phyloP scores from a whole-genome alignment of 257 asterid species.

The Perilla frutescens region DNA sequence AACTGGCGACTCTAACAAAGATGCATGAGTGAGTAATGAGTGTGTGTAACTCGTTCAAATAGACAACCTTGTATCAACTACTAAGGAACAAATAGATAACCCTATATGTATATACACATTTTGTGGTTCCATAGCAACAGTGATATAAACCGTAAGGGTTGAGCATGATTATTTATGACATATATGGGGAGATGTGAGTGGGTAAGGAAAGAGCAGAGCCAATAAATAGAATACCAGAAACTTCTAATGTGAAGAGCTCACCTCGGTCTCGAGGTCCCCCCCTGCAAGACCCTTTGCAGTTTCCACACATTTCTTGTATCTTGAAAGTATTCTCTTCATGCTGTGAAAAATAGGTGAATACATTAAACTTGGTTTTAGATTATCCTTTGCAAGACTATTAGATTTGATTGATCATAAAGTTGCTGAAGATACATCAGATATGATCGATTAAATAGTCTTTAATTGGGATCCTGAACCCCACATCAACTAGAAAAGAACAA shows the following conservation, averaged over 20 bases:
- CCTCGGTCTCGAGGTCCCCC: constrained; percentile 56
- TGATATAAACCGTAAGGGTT: constrained; percentile 2
- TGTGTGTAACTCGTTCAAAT: background rate
- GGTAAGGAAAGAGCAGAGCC: background rate
- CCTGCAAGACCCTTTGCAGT: constrained; percentile 39
- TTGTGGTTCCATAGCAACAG: background rate
- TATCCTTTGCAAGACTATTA: background rate
- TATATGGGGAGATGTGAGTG: background rate
- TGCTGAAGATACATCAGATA: background rate
- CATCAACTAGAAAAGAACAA: background rate
- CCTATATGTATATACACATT: too few species aligned
- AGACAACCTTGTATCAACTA: background rate
- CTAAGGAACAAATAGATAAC: background rate
- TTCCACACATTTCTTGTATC: constrained; percentile 52
- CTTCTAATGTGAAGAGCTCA: constrained; percentile 30
- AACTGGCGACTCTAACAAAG: background rate
- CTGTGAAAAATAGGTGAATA: constrained; percentile 47
- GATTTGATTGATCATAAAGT: background rate
- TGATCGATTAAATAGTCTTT: background rate
- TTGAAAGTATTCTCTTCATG: constrained; percentile 59
- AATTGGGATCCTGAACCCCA: background rate
- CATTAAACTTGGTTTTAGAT: background rate
- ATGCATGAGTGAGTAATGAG: background rate
- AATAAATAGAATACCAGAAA: background rate
- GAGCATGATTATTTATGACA: background rate